Evolutionary conservation across 108 stramenopile species (phyloP), one percentile per base, ranked within the genome.

Genomic region (Nitzschia sp.): DNA sequence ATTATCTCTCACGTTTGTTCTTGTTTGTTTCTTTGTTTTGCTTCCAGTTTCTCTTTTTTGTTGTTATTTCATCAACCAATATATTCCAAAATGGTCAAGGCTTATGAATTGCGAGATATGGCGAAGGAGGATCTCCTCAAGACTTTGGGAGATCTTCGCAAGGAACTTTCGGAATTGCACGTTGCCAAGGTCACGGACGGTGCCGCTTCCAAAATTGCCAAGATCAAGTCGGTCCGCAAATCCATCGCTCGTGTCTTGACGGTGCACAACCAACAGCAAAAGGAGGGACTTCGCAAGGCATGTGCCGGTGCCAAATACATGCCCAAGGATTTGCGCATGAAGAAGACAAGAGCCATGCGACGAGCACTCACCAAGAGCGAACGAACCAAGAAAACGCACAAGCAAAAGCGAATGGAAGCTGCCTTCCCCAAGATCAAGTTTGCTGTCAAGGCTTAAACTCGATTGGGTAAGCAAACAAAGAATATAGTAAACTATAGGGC

Each of bases 121-220:
- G 75, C 84, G 80, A 98, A 99, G 97, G 94, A 89, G 57, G 98
- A 98, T 56, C 94, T 99, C 66, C 90, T 97, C 68, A 94, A 94
- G 82, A 83, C 81, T 53, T 94, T 99, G 58, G 79, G 83, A 69
- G 97, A 98, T 46, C 84, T 90, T 66, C 96, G 97, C 73, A 89
- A 93, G 77, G 97, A 97, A 66, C 91, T 98, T 46, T 71, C 89
- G 34, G 89, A 88, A 67, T 87, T 99, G 72, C 93, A 95, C 66
- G 97, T 98, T 23, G 97, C 97, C 67, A 93, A 99, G 87, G 97
- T 99, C 26, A 98, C 97, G 22, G 96, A 96, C 58, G 96, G 97
- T 32, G 97, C 98, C 17, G 96, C 96, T 23, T 92, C 94, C 58
- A 99, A 99, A 87, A 93, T 99, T 69, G 97, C 97, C 71, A 99